Base-by-base conservation (phyloP, 257 asterid genomes). In the Solanum medicagineum region DNA sequence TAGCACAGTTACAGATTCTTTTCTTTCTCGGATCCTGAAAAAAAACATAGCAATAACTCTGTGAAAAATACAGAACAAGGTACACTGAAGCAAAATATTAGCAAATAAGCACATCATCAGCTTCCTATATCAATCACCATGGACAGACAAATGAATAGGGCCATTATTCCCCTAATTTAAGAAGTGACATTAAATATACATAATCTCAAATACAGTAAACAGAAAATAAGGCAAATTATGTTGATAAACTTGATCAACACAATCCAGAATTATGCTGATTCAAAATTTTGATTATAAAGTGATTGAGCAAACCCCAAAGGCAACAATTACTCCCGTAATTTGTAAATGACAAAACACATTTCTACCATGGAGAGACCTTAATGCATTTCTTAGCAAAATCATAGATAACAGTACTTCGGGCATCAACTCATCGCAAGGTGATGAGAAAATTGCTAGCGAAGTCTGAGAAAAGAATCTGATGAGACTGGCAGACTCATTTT, bases 11-110 rank as follows among this genome's bases (percentile, higher is more conserved):
- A 97, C 90, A 66, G 99, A 97, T 86, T 93, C 98, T 93, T 92
- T 97, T 86, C 97, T 93, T 88, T 97, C 99, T 86, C 95, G 93
- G 88, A 97, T 91, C 89, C 99, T 97, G 95, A 85, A 36, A 32
- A 36, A 0, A 36, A 89, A 87, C 44, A 66, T 85, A 83, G 14
- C 29, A 80, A 74, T 79, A 53, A 65, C 45, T 80, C 81, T 65
- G 66, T 74, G 77, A 66, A 74, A 15, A 81, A 53, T 55, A 44
- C 16, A 49, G 47, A 55, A 44, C 44, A 75, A 9, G 49, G 65
- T 79, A 66, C 60, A 75, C 20, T 17, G 29, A 40, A n/a, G 32
- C 65, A 4, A 55, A 32, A n/a, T 10, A 55, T 14, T 59, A 70
- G 84, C 10, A 79, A 19, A 53, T 16, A 26, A 26, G 49, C 65